Evolutionary conservation across 164 flowering plant genomes (phyloP).

Genomic region (Sextonia rubra): DNA sequence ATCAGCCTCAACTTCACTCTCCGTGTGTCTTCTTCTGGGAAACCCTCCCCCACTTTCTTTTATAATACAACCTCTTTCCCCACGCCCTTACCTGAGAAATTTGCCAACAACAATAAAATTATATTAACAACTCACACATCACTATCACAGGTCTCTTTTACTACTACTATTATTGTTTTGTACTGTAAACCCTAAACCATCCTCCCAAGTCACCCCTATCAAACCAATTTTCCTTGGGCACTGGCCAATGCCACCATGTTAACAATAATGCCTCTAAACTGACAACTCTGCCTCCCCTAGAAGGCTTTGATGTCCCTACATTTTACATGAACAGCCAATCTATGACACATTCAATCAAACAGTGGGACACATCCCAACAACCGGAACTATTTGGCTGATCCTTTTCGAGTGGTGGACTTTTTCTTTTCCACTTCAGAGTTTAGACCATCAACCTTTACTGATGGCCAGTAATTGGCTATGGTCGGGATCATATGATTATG

Average conservation of each 20-base stretch:
- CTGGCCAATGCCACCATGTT: not conserved
- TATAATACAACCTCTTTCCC: not conserved
- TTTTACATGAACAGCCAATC: no score
- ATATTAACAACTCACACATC: not conserved
- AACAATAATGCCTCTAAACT: no score
- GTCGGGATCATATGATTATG: no score
- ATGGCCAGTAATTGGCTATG: no score
- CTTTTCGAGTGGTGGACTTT: no score
- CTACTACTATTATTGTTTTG: not conserved
- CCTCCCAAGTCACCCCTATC: not conserved
- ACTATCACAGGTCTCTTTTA: not conserved
- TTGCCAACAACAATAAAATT: not conserved
- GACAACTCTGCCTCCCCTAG: not conserved
- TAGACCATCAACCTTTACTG: no score
- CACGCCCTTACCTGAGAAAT: not conserved
- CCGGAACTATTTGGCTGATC: no score
- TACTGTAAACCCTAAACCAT: no score
- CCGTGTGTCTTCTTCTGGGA: not conserved
- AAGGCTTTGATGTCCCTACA: no score
- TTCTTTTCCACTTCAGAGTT: no score
- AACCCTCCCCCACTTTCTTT: not conserved
- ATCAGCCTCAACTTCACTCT: not conserved
- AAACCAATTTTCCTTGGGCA: not conserved
- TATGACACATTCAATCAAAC: no score
- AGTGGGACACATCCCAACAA: no score